Percentiles rank a stretch among this genome's conserved stretches.
Conservation (phyloP, 1,284 basidiomycete genomes). For the Xerocomus cyaneibrunnescens region DNA sequence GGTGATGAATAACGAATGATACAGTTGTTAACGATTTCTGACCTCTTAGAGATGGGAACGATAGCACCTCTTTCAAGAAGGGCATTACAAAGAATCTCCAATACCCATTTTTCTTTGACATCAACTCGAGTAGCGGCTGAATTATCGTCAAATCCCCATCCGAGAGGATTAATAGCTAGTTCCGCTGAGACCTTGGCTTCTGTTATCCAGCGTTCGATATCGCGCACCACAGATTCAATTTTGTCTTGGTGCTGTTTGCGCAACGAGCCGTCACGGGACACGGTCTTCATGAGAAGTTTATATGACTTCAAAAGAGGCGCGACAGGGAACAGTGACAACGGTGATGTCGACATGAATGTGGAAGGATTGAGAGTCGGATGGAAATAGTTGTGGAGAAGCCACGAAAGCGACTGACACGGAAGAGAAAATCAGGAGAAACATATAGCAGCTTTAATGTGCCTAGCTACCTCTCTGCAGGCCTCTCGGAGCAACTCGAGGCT, state of each 20-base stretch:
- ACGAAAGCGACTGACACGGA: slow-evolving; percentile 60
- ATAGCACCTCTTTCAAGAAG: slow-evolving; percentile 64
- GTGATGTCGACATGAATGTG: slow-evolving; percentile 31
- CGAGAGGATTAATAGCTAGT: slow-evolving; percentile 44
- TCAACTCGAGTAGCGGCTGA: slow-evolving; percentile 38
- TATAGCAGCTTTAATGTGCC: neutral
- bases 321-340: slow-evolving; percentile 47
- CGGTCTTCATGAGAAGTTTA: slow-evolving; percentile 62
- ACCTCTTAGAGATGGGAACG: slow-evolving; percentile 83
- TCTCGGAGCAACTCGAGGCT: slow-evolving; percentile 79
- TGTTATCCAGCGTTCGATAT: slow-evolving; percentile 70
- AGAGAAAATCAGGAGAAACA: slow-evolving; percentile 10
- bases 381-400: slow-evolving; percentile 83
- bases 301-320: slow-evolving; percentile 65
- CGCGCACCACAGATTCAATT: slow-evolving; percentile 50
- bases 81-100: slow-evolving; percentile 66
- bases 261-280: slow-evolving; percentile 62
- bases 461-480: slow-evolving; percentile 65
- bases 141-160: slow-evolving; percentile 42
- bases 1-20: slow-evolving; percentile 13
- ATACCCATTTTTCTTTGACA: slow-evolving; percentile 59
- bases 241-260: slow-evolving; percentile 49
- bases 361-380: slow-evolving; percentile 68
- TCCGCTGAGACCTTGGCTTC: slow-evolving; percentile 66
- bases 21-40: slow-evolving; percentile 21